Evolutionary conservation across 768 basidiomycete species (phyloP).

Genomic region (Artomyces pyxidatus): DNA sequence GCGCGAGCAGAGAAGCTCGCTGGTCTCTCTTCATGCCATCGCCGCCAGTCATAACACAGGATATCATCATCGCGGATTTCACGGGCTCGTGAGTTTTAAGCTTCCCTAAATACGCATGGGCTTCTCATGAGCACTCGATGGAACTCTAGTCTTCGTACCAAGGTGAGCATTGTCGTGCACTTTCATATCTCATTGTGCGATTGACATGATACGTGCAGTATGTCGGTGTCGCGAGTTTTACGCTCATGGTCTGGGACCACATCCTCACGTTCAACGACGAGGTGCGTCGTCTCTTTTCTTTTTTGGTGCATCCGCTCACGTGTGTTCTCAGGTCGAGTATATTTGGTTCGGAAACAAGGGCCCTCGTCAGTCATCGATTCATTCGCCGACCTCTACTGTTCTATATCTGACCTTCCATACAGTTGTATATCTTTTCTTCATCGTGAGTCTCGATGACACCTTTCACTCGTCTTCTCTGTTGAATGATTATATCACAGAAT

Average conservation of each 20-base stretch:
- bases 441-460: slow-evolving; percentile 21
- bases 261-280: slow-evolving; percentile 43
- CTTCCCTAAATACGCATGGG: too few relatives aligned
- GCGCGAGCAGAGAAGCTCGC: too few relatives aligned
- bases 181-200: not conserved
- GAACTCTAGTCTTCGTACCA: too few relatives aligned
- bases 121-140: too few relatives aligned
- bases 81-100: too few relatives aligned
- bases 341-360: slow-evolving; percentile 46
- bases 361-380: slow-evolving; percentile 27
- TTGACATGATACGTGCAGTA: slow-evolving; percentile 27
- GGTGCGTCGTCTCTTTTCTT: slow-evolving; percentile 17
- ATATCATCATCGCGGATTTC: too few relatives aligned
- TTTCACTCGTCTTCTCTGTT: not conserved
- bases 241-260: slow-evolving; percentile 49
- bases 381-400: not conserved
- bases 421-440: slow-evolving; percentile 30
- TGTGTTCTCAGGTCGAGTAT: slow-evolving; percentile 36
- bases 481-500: slow-evolving; percentile 32
- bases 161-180: not conserved
- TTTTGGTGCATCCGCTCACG: not conserved
- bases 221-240: slow-evolving; percentile 44
- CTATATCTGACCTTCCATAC: not conserved
- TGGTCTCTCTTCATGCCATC: too few relatives aligned
- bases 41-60: too few relatives aligned